Evolutionary conservation across 495 filamentous ascomycete genomes (phyloP).

Genomic region (Penicillium lividum): DNA sequence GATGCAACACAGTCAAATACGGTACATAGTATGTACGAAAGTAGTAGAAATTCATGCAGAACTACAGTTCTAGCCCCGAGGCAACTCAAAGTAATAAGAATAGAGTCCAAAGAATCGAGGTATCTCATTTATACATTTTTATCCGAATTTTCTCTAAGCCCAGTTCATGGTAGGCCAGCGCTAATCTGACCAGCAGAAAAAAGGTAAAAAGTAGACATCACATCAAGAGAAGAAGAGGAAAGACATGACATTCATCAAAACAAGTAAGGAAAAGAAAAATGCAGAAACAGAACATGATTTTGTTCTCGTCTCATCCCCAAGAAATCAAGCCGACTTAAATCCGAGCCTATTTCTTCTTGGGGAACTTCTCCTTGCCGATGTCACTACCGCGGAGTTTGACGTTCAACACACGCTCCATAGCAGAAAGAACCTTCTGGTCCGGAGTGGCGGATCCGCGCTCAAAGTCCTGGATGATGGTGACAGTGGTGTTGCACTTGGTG

Average conservation of each 20-base stretch:
- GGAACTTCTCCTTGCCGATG: conserved; percentile 75
- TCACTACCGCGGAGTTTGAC: conserved; percentile 78
- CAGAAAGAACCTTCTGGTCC: conserved; percentile 78
- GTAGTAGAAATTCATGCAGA: not conserved
- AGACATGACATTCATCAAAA: conserved; percentile 29
- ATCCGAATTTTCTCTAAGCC: conserved; percentile 26
- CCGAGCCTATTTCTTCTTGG: conserved; percentile 61
- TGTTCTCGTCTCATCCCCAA: conserved; percentile 25
- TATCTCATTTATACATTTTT: conserved; percentile 35
- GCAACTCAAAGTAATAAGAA: not conserved
- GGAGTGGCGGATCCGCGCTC: conserved; percentile 79
- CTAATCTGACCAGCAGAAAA: conserved; percentile 42
- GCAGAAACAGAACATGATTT: conserved; percentile 23
- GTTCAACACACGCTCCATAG: conserved; percentile 83
- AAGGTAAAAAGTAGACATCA: conserved; percentile 18
- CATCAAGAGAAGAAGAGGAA: conserved; percentile 17
- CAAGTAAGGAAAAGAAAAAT: conserved; percentile 16
- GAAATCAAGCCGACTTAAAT: conserved; percentile 29
- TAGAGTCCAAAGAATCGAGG: conserved; percentile 13
- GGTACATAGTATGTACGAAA: too few relatives aligned
- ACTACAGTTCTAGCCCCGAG: not conserved
- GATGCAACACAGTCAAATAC: too few relatives aligned
- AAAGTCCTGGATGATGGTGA: conserved; percentile 76
- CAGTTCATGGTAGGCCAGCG: conserved; percentile 39
- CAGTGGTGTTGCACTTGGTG: conserved; percentile 88